Conservation (phyloP, 345 rosid species). For the Eucalyptus pauciflora region DNA sequence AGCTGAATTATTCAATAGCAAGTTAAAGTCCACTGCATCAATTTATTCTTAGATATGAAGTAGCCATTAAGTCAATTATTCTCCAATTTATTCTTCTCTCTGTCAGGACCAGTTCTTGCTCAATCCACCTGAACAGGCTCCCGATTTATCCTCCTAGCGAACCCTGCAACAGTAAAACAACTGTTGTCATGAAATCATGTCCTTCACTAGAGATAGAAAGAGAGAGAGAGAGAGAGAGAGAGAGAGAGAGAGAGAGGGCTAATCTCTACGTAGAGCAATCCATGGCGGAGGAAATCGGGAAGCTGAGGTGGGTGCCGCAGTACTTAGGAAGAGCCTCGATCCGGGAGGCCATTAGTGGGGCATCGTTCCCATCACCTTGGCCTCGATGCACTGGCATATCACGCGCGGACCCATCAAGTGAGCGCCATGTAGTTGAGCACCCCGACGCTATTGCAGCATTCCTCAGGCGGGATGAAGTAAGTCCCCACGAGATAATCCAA, state of each 20-base stretch:
- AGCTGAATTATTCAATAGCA: background rate
- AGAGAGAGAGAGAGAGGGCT: too few relatives aligned
- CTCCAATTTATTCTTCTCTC: background rate
- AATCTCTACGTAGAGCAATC: conserved; percentile 4
- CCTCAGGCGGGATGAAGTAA: conserved; percentile 6
- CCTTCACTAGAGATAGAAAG: background rate
- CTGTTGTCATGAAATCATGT: background rate
- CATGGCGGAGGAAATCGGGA: conserved; percentile 39
- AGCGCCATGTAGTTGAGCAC: conserved; percentile 12
- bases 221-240: background rate
- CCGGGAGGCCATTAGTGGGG: conserved; percentile 17
- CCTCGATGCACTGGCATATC: conserved; percentile 31
- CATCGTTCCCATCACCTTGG: conserved; percentile 12
- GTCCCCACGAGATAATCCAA: conserved; percentile 24
- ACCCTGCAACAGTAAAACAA: background rate
- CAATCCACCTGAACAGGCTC: background rate
- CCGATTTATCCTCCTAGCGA: background rate
- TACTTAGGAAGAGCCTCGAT: conserved; percentile 18
- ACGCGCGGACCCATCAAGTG: conserved; percentile 7
- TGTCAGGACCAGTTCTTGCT: background rate
- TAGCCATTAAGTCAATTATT: background rate
- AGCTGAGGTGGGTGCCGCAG: conserved; percentile 31
- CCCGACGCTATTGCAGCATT: conserved; percentile 23
- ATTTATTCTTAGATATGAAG: background rate
- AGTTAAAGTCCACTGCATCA: background rate